Conservation (phyloP, 495 filamentous ascomycete species). For the Aspergillus ellipticus region DNA sequence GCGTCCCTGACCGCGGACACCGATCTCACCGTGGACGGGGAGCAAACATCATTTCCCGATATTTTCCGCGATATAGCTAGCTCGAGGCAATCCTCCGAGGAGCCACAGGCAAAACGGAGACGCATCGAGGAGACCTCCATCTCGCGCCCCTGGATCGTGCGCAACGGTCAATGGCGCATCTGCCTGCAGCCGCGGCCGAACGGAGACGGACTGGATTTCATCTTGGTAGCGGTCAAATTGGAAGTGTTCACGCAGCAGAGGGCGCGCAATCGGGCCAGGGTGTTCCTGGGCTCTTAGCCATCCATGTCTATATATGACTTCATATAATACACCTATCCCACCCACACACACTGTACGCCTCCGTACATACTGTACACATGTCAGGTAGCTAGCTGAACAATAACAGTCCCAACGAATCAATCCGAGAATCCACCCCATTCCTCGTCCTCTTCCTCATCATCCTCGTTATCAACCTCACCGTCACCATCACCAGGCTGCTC, state of each 20-base stretch:
- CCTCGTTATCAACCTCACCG: constrained; percentile 7
- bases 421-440: constrained; percentile 49
- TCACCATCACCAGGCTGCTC: constrained; percentile 3
- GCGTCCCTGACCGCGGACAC: constrained; percentile 64
- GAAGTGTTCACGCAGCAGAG: constrained; percentile 68
- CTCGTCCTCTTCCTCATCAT: constrained; percentile 29
- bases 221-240: constrained; percentile 76
- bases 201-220: constrained; percentile 48
- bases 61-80: neutral
- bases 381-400: constrained; percentile 2
- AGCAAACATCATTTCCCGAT: constrained; percentile 15
- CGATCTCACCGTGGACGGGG: constrained; percentile 67
- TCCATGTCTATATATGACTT: constrained; percentile 1
- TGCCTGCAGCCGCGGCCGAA: constrained; percentile 54
- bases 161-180: constrained; percentile 77
- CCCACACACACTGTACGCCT: too few relatives aligned
- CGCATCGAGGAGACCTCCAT: constrained; percentile 26
- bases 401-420: constrained; percentile 14
- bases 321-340: too few relatives aligned
- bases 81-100: neutral
- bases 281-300: constrained; percentile 51
- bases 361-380: neutral
- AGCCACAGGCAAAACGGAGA: constrained; percentile 48
- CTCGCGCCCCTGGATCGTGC: constrained; percentile 62
- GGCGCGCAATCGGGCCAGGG: constrained; percentile 62